A percentile compares a stretch with the other conserved stretches of the same genome.
phyloP scores from a whole-genome alignment of 1,284 basidiomycete species.

The Rhodotorula sp. region DNA sequence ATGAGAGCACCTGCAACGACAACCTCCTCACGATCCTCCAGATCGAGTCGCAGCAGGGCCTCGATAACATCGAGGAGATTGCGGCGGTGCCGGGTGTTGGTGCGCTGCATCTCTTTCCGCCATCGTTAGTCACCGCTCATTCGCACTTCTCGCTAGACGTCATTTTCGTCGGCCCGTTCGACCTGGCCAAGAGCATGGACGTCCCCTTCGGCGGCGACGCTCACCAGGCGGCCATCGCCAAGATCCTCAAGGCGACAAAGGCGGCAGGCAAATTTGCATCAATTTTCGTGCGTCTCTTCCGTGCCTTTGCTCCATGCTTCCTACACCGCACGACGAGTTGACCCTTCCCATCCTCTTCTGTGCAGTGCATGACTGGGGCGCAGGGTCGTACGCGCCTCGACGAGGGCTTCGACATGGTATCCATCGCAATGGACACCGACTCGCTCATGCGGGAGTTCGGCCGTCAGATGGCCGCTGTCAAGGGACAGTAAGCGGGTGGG shows the following conservation, averaged over 20 bases:
- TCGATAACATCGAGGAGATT: constrained; percentile 50
- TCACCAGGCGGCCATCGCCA: constrained; percentile 48
- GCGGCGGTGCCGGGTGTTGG: constrained; percentile 48
- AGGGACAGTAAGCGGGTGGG: not conserved
- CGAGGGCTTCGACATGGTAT: constrained; percentile 36
- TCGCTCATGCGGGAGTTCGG: constrained; percentile 5
- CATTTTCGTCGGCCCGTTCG: constrained; percentile 49
- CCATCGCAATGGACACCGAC: constrained; percentile 4
- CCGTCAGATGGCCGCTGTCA: not conserved
- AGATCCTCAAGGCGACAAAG: constrained; percentile 46
- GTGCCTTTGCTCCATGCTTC: not conserved
- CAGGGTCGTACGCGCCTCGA: constrained; percentile 32
- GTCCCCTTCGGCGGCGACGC: constrained; percentile 39
- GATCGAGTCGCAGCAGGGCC: constrained; percentile 49
- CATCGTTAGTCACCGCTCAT: too few relatives aligned
- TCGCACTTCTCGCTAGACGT: constrained; percentile 34
- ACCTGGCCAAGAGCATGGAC: constrained; percentile 47
- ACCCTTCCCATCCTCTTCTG: not conserved
- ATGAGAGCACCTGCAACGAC: constrained; percentile 46
- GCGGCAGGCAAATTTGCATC: constrained; percentile 47
- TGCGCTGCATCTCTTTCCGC: not conserved
- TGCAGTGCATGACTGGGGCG: constrained; percentile 25
- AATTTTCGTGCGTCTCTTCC: constrained; percentile 42
- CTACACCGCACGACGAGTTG: too few relatives aligned
- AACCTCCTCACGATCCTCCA: constrained; percentile 49